phyloP scores from a whole-genome alignment of 2,329 filamentous ascomycete species.

The Coniosporium tulheliwenetii region DNA sequence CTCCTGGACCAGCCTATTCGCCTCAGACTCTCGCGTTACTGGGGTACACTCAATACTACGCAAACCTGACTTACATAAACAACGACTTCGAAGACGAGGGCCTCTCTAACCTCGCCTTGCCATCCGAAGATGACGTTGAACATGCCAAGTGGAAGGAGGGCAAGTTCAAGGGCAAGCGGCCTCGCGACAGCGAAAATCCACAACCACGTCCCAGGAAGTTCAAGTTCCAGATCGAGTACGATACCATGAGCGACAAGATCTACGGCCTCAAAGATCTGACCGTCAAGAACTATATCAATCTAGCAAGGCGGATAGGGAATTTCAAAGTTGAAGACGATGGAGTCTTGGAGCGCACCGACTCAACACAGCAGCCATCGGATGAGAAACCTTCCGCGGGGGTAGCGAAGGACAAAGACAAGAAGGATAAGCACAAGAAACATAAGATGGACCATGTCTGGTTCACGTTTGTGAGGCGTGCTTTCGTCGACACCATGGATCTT shows the following conservation, averaged over 20 bases:
- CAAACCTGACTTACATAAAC: conserved; percentile 85
- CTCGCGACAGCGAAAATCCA: conserved; percentile 22
- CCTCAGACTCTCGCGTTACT: conserved; percentile 66
- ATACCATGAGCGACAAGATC: conserved; percentile 58
- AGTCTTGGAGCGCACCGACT: background rate
- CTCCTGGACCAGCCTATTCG: conserved; percentile 80
- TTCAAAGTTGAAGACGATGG: conserved; percentile 15
- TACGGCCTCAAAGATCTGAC: conserved; percentile 74
- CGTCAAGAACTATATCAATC: conserved; percentile 60
- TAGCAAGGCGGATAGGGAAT: conserved; percentile 65
- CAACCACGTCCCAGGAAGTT: conserved; percentile 49
- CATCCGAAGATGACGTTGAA: background rate
- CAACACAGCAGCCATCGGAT: background rate
- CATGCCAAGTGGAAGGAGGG: conserved; percentile 43
- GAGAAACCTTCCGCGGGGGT: conserved; percentile 6
- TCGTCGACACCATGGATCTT: conserved; percentile 55
- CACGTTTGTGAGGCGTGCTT: conserved; percentile 62
- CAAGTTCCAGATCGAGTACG: conserved; percentile 70
- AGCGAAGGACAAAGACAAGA: conserved; percentile 7
- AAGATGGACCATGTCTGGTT: conserved; percentile 54
- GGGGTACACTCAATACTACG: conserved; percentile 80
- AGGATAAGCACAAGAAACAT: conserved; percentile 28
- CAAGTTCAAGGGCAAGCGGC: conserved; percentile 45
- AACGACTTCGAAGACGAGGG: conserved; percentile 38
- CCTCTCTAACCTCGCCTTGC: conserved; percentile 8